These are phyloP conservation scores for Moringa oleifera DNA, from an alignment of 345 rosid genomes.

Conservation along the genomic window DNA sequence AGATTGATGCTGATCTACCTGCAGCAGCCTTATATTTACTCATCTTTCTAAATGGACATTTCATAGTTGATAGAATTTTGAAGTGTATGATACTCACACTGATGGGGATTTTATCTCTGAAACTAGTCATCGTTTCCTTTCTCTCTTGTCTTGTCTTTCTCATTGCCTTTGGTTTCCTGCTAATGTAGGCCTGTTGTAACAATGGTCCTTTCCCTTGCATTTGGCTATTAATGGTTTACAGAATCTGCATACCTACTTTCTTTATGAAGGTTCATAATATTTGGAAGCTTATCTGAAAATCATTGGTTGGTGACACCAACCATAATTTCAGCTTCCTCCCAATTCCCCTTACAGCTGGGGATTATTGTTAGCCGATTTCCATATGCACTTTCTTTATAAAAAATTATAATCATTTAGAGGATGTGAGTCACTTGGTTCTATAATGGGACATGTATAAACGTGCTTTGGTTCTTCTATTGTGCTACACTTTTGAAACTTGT, in stretches of 20 bases:
- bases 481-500: no score
- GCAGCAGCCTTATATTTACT: slow-evolving; percentile 10
- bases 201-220: background rate
- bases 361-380: background rate
- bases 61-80: slow-evolving; percentile 3
- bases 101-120: background rate
- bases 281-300: background rate
- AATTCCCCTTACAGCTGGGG: background rate
- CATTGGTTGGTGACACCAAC: background rate
- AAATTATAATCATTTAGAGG: background rate
- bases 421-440: slow-evolving; percentile 6
- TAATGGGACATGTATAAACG: background rate
- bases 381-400: background rate
- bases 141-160: background rate
- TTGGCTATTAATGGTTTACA: background rate
- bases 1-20: slow-evolving; percentile 14
- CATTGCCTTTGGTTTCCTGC: background rate
- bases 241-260: background rate
- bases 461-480: slow-evolving; percentile 10
- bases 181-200: background rate
- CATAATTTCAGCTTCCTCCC: background rate
- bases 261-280: background rate
- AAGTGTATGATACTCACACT: background rate
- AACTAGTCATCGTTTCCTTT: slow-evolving; percentile 2
- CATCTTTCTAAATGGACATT: background rate